Conservation (phyloP, 495 filamentous ascomycete species). For the Penicillium argentinense region DNA sequence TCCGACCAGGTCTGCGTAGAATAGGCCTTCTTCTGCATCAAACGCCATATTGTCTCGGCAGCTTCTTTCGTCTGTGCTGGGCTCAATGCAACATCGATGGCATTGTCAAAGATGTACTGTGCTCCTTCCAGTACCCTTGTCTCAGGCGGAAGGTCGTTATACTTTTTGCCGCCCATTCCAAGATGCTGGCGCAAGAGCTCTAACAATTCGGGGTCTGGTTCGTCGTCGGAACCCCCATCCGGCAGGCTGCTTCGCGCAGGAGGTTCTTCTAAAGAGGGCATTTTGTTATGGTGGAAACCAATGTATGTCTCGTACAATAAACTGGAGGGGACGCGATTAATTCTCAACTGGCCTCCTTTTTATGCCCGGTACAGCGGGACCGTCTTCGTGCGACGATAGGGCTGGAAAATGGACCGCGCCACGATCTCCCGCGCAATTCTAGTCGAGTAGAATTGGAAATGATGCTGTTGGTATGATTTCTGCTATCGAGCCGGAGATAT, state of each 20-base stretch:
- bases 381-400: not conserved
- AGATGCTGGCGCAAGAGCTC: conserved; percentile 83
- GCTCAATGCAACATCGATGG: conserved; percentile 87
- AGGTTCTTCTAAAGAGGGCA: conserved; percentile 25
- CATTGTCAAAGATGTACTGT: conserved; percentile 86
- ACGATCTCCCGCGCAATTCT: not conserved
- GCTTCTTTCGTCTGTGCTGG: conserved; percentile 76
- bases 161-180: conserved; percentile 52
- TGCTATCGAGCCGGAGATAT: not conserved
- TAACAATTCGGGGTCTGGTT: conserved; percentile 83
- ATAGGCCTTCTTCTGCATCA: conserved; percentile 83
- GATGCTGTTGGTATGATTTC: not conserved
- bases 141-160: conserved; percentile 55
- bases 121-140: conserved; percentile 82
- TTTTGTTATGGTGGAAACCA: conserved; percentile 2
- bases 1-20: conserved; percentile 81
- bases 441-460: not conserved
- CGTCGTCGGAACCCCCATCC: conserved; percentile 68
- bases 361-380: not conserved
- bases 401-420: not conserved
- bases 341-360: too few species aligned
- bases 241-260: conserved; percentile 12
- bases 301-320: not conserved
- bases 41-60: conserved; percentile 69
- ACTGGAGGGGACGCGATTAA: too few species aligned